Evolutionary conservation across 495 filamentous ascomycete genomes (phyloP), one percentile per base, ranked within the genome.

Genomic region (Filosporella fistucella): DNA sequence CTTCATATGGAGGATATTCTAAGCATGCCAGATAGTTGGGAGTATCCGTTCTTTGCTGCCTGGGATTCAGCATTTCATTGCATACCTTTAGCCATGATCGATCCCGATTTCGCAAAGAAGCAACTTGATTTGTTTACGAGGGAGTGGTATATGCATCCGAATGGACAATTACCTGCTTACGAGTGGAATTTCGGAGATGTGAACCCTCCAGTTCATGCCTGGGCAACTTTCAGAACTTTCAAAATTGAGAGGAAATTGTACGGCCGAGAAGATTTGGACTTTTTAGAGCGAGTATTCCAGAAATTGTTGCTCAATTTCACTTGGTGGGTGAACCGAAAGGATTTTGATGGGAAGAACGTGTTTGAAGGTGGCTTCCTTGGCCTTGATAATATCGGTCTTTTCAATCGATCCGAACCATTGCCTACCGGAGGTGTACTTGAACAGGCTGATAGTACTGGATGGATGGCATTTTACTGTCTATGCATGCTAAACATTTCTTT

Each of bases 81-180:
- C 59, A 95, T 97, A 55, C 89, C 91, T 2, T 67, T 97, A 49
- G 87, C 91, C 8, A 95, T 96, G 91, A 89, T 96, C 43, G 91
- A 96, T 54, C 91, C 91, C 0, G 91, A 96, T 23, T 96, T 95
- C 53, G 91, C 91, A 14, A 97, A 97, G 77, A 95, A 94, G 70
- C 91, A 97, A 63, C 77, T 97, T 17, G 91, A 97, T 63, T 69
- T 97, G 13, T 85, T 97, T 55, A 97, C 91, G 9, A 76, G 91
- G 49, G 91, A 96, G 69, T 96, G 91, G 91, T 97, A 97, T 72
- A 96, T 95, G 85, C 91, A 97, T 70, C 91, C 91, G 14, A 97
- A 97, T 58, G 91, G 91, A 35, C 91, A 97, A 66, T 71, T 96
- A 38, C 85, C 88, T 21, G 70, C 68, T 6, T 96, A 97, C 53